Evolutionary conservation across 2,329 filamentous ascomycete species (phyloP).

Genomic region (Aspergillus versicolor): DNA sequence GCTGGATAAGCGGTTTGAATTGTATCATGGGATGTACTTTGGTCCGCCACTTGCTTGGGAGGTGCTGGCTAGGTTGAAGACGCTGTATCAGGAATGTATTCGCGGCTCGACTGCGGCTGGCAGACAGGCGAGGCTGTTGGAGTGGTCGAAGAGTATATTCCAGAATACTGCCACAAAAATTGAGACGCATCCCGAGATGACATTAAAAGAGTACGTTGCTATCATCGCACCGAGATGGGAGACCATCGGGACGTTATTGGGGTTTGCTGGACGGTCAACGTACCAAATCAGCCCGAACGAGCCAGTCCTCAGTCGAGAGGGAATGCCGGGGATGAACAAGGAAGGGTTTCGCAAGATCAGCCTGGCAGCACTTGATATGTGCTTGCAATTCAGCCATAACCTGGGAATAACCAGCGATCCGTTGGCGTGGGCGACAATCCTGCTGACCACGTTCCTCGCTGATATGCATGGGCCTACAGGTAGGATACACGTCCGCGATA

Average conservation of each 20-base stretch:
- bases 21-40: conserved; percentile 1
- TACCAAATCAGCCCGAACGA: conserved; percentile 15
- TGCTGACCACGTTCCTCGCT: conserved; percentile 14
- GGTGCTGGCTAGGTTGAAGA: neutral
- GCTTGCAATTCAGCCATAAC: conserved; percentile 19
- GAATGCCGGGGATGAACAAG: conserved; percentile 6
- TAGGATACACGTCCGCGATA: neutral
- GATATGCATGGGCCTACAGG: conserved; percentile 16
- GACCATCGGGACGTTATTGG: conserved; percentile 16
- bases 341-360: conserved; percentile 14
- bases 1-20: conserved; percentile 15
- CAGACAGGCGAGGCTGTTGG: neutral
- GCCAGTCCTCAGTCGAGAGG: conserved; percentile 5
- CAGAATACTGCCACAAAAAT: conserved; percentile 1
- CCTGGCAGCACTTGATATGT: conserved; percentile 16
- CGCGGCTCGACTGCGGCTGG: neutral
- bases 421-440: conserved; percentile 16
- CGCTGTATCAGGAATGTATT: conserved; percentile 1
- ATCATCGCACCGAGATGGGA: conserved; percentile 19
- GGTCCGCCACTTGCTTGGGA: neutral
- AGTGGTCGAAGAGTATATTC: conserved; percentile 6
- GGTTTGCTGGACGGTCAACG: conserved; percentile 12
- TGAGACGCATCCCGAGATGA: conserved; percentile 11
- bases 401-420: conserved; percentile 19
- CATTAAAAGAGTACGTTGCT: conserved; percentile 16